phyloP scores from a whole-genome alignment of 768 basidiomycete genomes.

The Mycena pura region DNA sequence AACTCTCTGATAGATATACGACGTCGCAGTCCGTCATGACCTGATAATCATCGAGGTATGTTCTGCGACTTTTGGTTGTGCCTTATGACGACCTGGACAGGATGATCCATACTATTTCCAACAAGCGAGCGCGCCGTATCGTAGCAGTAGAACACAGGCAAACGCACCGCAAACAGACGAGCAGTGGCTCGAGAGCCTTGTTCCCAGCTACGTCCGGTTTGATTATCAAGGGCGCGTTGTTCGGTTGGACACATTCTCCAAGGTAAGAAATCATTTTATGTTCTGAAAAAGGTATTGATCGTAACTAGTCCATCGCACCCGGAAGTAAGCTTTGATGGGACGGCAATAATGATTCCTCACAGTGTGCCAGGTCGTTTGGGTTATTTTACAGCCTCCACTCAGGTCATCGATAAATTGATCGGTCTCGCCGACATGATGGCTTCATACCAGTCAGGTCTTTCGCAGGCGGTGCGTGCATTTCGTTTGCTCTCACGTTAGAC shows the following conservation, averaged over 20 bases:
- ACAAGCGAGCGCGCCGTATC: constrained; percentile 43
- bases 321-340: constrained; percentile 9
- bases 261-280: constrained; percentile 38
- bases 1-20: constrained; percentile 57
- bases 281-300: not conserved
- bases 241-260: constrained; percentile 67
- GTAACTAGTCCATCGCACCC: not conserved
- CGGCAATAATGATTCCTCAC: not conserved
- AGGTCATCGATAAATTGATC: constrained; percentile 62
- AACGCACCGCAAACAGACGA: constrained; percentile 19
- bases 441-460: constrained; percentile 64
- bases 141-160: not conserved
- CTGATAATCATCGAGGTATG: constrained; percentile 21
- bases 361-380: constrained; percentile 55
- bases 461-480: constrained; percentile 56
- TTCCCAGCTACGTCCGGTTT: constrained; percentile 37
- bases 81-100: constrained; percentile 56
- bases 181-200: constrained; percentile 26
- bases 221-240: constrained; percentile 72
- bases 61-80: not conserved
- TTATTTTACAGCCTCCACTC: constrained; percentile 62
- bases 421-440: constrained; percentile 28
- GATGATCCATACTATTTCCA: constrained; percentile 73
- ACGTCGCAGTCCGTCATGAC: constrained; percentile 67
- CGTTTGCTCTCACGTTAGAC: no score